Base-by-base conservation (phyloP, 78 protist genomes). In the Dictyostelium capitatum region DNA sequence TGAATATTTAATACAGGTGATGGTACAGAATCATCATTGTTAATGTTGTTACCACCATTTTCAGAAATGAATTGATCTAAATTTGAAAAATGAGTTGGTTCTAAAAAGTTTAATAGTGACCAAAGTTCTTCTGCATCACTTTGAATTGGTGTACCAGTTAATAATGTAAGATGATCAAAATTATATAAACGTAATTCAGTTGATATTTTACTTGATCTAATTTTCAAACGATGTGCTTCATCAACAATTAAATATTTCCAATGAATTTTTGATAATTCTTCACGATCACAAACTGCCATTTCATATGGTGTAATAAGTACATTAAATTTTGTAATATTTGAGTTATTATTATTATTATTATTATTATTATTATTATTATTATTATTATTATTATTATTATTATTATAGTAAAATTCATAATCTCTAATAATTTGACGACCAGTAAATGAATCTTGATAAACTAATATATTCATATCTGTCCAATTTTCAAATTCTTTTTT, bases 111-210 rank as follows among this genome's bases (percentile, higher is more conserved):
- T 19, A 98, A 92, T 37, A 98, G 43, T 1, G 87, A 77, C 98
- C 98, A 97, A 11, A 98, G 95, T 89, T 98, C 99, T 25, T 32
- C 74, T 6, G 93, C 78, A 78, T 91, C 82, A 92, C 97, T 98
- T 81, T 97, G 98, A 23, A 98, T 30, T 14, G 99, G 99, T 12
- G 99, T 98, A 57, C 97, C 99, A 8, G 98, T 97, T 53, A 97
- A 82, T n/a, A 98, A 64, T 9, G 95, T 37, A 6, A 96, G 56
- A 30, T 95, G 78, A 70, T 77, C 83, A 37, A 77, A 43, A 25
- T 23, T 14, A 59, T 97, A 80, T 20, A 28, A 3, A n/a, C 94
- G 64, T 54, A 98, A 53, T 25, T 41, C 83, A 48, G 23, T 41
- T 41, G 97, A 57, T 54, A 97, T 62, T 70, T 19, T 20, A 10